These are phyloP conservation scores for Sisymbrium irio DNA, from an alignment of 345 rosid species.

Conservation along the genomic window DNA sequence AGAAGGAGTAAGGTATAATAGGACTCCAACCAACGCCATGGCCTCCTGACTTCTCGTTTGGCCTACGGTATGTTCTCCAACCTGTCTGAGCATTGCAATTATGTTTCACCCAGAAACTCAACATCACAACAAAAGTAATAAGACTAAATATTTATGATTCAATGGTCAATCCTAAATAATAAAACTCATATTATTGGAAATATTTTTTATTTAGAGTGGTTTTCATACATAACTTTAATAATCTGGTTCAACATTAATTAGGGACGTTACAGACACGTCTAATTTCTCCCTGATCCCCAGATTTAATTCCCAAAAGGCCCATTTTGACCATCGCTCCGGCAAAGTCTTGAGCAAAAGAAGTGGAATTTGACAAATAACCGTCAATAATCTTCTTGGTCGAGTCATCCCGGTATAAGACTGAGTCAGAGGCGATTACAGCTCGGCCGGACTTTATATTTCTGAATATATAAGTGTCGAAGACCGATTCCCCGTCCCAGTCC, in stretches of 20 bases:
- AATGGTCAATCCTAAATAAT: too few species aligned
- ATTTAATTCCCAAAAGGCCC: slow-evolving; percentile 50
- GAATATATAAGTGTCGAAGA: too few species aligned
- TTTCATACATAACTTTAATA: too few species aligned
- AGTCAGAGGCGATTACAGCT: too few species aligned
- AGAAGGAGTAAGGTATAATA: slow-evolving; percentile 74
- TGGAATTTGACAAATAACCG: slow-evolving; percentile 20
- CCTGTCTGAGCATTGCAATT: slow-evolving; percentile 74
- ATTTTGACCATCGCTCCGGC: slow-evolving; percentile 53
- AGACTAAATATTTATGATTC: background rate
- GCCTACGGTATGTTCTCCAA: slow-evolving; percentile 94
- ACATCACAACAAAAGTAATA: background rate
- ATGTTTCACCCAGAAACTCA: slow-evolving; percentile 20
- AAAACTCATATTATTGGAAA: too few species aligned
- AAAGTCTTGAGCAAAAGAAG: slow-evolving; percentile 47
- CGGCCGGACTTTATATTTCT: too few species aligned
- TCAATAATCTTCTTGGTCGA: too few species aligned
- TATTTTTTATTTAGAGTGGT: too few species aligned
- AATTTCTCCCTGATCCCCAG: slow-evolving; percentile 58
- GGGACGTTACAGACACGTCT: too few species aligned
- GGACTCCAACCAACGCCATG: slow-evolving; percentile 99
- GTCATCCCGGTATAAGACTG: too few species aligned
- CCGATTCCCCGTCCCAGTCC: too few species aligned
- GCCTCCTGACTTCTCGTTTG: slow-evolving; percentile 95
- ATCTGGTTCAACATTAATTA: too few species aligned